Percentiles rank a stretch among this genome's conserved stretches.
These are phyloP conservation scores for Saxophila tyrrhenica DNA, from an alignment of 495 filamentous ascomycete species.

Conservation along the genomic window DNA sequence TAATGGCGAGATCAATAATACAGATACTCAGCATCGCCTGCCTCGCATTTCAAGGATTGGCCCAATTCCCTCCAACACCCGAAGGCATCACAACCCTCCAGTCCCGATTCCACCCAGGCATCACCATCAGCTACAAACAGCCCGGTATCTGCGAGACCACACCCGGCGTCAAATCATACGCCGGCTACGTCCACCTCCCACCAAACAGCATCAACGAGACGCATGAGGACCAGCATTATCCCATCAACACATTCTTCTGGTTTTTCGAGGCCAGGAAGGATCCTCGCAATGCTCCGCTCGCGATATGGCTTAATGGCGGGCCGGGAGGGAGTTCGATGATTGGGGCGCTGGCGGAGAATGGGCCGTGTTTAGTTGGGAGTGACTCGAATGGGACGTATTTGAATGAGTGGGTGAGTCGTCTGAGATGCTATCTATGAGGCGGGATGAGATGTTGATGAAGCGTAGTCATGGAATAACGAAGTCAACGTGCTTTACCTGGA, in stretches of 20 bases:
- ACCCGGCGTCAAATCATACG: constrained; percentile 25
- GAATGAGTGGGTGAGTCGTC: constrained; percentile 14
- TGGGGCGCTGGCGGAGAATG: constrained; percentile 31
- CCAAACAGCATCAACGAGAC: constrained; percentile 36
- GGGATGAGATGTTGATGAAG: not conserved
- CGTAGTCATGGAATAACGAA: constrained; percentile 28
- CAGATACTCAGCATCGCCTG: not conserved
- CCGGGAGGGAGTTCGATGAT: constrained; percentile 36
- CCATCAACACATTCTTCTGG: constrained; percentile 44
- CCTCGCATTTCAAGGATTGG: not conserved
- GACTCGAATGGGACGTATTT: constrained; percentile 23
- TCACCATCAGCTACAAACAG: constrained; percentile 50
- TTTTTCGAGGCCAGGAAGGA: constrained; percentile 35
- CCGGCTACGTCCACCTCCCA: constrained; percentile 38
- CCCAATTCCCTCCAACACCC: constrained; percentile 46
- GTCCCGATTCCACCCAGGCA: constrained; percentile 45
- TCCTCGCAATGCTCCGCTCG: constrained; percentile 33
- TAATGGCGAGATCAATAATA: too few relatives aligned
- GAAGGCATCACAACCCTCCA: constrained; percentile 42
- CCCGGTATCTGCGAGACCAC: constrained; percentile 34
- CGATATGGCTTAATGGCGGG: constrained; percentile 56
- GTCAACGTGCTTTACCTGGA: constrained; percentile 34
- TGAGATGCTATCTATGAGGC: not conserved
- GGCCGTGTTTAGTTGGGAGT: constrained; percentile 32
- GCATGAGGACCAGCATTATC: constrained; percentile 43